phyloP scores from a whole-genome alignment of 148 eudicot species.

The Rhododendron vialii region DNA sequence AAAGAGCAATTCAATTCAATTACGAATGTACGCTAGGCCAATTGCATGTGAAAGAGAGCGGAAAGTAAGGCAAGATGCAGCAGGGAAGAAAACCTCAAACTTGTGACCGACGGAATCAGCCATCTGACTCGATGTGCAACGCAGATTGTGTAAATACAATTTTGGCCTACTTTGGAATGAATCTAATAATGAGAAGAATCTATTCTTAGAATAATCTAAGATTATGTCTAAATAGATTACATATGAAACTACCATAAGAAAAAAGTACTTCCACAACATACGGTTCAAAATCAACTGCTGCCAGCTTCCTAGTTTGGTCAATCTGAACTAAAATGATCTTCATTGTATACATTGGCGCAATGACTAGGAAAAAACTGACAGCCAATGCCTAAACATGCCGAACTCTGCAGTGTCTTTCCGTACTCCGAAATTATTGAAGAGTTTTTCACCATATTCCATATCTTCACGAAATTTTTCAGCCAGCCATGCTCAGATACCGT shows the following conservation, averaged over 20 bases:
- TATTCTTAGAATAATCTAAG: too few relatives aligned
- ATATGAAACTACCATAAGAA: too few relatives aligned
- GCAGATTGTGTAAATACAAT: too few relatives aligned
- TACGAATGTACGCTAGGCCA: neutral
- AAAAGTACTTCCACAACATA: neutral
- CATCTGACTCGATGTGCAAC: too few relatives aligned
- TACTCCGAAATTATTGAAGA: conserved; percentile 64
- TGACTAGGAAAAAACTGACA: too few relatives aligned
- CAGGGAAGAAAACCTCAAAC: neutral
- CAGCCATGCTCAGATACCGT: conserved; percentile 79
- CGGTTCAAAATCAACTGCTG: neutral
- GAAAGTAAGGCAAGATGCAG: neutral
- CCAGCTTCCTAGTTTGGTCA: neutral
- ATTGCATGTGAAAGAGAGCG: neutral
- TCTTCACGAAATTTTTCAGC: conserved; percentile 81
- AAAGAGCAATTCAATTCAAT: neutral
- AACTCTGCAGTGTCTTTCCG: conserved; percentile 55
- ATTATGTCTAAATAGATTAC: too few relatives aligned
- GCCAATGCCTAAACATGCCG: conserved; percentile 68
- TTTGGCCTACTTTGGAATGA: neutral
- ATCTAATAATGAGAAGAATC: neutral
- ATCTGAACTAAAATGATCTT: too few relatives aligned
- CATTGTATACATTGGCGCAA: too few relatives aligned
- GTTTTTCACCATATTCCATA: conserved; percentile 79
- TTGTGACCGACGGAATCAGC: neutral